Percentiles rank a stretch among this genome's conserved stretches.
These are phyloP conservation scores for Pycnococcus provasolii DNA, from an alignment of 139 green algal species.

Conservation along the genomic window DNA sequence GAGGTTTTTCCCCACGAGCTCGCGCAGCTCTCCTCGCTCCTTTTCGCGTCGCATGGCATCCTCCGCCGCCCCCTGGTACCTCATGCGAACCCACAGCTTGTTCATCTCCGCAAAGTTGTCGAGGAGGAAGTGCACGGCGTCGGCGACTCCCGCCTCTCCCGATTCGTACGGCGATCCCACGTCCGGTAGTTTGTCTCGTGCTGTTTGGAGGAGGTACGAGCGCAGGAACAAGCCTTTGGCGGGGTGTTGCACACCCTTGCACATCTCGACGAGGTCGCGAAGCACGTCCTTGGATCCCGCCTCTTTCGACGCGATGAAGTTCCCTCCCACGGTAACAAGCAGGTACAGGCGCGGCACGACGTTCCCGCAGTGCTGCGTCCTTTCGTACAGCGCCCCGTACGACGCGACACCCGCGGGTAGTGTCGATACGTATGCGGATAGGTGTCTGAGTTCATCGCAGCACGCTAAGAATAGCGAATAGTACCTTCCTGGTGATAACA, in stretches of 20 bases:
- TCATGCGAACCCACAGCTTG: constrained; percentile 94
- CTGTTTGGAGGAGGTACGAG: constrained; percentile 69
- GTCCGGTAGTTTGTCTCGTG: constrained; percentile 58
- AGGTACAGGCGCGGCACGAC: constrained; percentile 91
- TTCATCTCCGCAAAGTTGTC: constrained; percentile 99
- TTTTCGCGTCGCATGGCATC: constrained; percentile 47
- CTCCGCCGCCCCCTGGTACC: constrained; percentile 45
- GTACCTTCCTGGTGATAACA: constrained; percentile 86
- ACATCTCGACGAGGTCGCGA: constrained; percentile 92
- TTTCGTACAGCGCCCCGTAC: constrained; percentile 77
- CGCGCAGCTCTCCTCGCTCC: constrained; percentile 79
- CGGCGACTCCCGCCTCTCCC: constrained; percentile 19
- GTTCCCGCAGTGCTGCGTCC: constrained; percentile 92
- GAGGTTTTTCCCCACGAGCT: constrained; percentile 96
- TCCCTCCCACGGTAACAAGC: constrained; percentile 75
- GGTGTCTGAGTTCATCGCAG: constrained; percentile 69
- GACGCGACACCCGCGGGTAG: constrained; percentile 53
- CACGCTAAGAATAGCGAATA: constrained; percentile 93
- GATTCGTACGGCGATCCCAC: constrained; percentile 56
- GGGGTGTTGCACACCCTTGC: constrained; percentile 93
- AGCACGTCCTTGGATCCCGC: constrained; percentile 65
- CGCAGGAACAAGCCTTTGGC: constrained; percentile 90
- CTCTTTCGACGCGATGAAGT: constrained; percentile 70
- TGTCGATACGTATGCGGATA: constrained; percentile 64
- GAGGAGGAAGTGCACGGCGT: constrained; percentile 91